phyloP scores from a whole-genome alignment of 2,329 filamentous ascomycete species.

The Trichophyton rubrum region DNA sequence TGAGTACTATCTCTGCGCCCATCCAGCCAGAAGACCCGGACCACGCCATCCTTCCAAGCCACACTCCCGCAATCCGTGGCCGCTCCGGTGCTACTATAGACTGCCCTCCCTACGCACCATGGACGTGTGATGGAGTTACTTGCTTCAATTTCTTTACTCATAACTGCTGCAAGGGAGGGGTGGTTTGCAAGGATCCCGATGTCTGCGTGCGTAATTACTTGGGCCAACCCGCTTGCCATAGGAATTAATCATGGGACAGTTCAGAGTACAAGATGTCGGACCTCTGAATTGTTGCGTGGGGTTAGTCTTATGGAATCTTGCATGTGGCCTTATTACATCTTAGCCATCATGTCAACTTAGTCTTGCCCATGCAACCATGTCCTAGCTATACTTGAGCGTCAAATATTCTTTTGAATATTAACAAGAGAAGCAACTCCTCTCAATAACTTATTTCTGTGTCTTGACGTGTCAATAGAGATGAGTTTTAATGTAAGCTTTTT shows the following conservation, averaged over 20 bases:
- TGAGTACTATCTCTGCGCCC: constrained; percentile 1
- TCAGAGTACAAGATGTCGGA: background rate
- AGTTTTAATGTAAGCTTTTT: background rate
- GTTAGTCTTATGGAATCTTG: background rate
- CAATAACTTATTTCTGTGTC: background rate
- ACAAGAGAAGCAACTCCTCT: background rate
- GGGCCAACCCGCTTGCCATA: constrained; percentile 5
- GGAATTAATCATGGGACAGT: background rate
- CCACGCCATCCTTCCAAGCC: background rate
- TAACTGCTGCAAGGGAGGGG: constrained; percentile 12
- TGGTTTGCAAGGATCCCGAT: constrained; percentile 5
- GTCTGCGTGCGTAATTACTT: constrained; percentile 6
- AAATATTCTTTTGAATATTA: background rate
- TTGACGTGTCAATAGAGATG: background rate
- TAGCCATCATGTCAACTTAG: background rate
- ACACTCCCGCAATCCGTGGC: background rate
- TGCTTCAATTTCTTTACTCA: constrained; percentile 11
- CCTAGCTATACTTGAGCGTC: background rate
- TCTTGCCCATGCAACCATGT: background rate
- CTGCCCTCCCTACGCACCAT: constrained; percentile 4
- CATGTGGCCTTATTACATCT: background rate
- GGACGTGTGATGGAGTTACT: constrained; percentile 9
- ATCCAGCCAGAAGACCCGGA: constrained; percentile 5
- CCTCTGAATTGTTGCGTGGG: background rate
- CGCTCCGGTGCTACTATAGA: background rate